phyloP scores from a whole-genome alignment of 768 basidiomycete species.

The Tricholoma terreum region DNA sequence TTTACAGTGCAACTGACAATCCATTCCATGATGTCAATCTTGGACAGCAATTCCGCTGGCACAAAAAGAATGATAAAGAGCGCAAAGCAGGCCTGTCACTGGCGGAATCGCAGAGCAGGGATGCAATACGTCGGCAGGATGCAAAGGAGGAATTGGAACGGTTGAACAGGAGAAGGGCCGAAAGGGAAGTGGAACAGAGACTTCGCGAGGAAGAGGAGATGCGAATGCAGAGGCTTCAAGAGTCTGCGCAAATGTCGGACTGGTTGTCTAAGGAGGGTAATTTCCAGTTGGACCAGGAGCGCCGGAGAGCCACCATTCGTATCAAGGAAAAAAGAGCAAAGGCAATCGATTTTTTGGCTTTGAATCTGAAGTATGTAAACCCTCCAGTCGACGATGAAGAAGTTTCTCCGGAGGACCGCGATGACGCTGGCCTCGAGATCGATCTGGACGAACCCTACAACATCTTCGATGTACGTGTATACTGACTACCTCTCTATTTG shows the following conservation, averaged over 20 bases:
- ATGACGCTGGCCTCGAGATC: conserved; percentile 91
- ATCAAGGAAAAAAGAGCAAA: conserved; percentile 96
- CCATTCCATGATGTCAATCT: conserved; percentile 98
- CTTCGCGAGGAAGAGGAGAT: conserved; percentile 92
- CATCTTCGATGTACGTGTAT: conserved; percentile 82
- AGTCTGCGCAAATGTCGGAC: conserved; percentile 96
- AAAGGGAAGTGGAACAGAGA: conserved; percentile 85
- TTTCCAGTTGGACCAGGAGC: conserved; percentile 94
- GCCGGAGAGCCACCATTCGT: conserved; percentile 85
- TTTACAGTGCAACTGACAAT: conserved; percentile 96
- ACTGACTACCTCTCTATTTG: background rate
- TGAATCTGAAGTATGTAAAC: conserved; percentile 92
- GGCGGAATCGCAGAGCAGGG: conserved; percentile 75
- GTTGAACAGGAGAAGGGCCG: conserved; percentile 84
- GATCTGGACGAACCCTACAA: conserved; percentile 98
- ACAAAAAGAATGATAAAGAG: conserved; percentile 98
- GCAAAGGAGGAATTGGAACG: conserved; percentile 95
- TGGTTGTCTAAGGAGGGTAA: conserved; percentile 97
- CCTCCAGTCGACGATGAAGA: conserved; percentile 63
- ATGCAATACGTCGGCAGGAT: conserved; percentile 79
- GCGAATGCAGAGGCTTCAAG: conserved; percentile 82
- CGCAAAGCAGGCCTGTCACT: conserved; percentile 78
- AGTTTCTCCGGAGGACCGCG: conserved; percentile 45
- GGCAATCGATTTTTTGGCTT: conserved; percentile 95
- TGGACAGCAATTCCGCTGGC: conserved; percentile 96